Evolutionary conservation across 2,329 filamentous ascomycete species (phyloP), one percentile per base, ranked within the genome.

Genomic region (Penicillium aurantiogriseum): DNA sequence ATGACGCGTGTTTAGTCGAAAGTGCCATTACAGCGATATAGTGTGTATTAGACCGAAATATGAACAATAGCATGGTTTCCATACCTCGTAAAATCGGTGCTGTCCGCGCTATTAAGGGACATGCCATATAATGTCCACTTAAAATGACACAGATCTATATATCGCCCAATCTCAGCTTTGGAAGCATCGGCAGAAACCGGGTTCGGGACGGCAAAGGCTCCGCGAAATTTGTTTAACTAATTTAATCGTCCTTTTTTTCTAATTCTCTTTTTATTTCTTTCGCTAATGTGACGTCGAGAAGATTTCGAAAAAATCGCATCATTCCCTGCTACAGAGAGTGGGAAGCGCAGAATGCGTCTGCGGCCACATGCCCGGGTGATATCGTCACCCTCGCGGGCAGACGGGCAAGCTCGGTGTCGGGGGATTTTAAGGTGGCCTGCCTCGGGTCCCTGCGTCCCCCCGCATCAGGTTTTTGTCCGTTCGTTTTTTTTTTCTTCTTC

Each of bases 101-200:
- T 27, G 8, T n/a, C 23, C 8, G 9, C 9, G 0, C 23, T 27
- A 7, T 3, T 44, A 29, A 11, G 5, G 23, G 17, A 19, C 2
- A 11, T 4, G 5, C 23, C 8, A 42, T 17, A 17, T n/a, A 19
- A 19, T 45, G 29, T 29, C 25, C n/a, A 44, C 9, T 11, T 29
- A 2, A 21, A 31, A 47, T 17, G 45, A 36, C 31, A n/a, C 3
- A 47, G 19, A 47, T 47, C 29, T 47, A 47, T 35, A 35, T 17
- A 46, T 17, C n/a, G 19, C 13, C 29, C 11, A 23, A 35, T 35
- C 29, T 35, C 27, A 33, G 21, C 31, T 33, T 39, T 59, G 57
- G 54, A 48, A n/a, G 40, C 7, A 38, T 66, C 63, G 63, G 63
- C 57, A 51, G 40, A 66, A 65, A 59, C 54, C 63, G 63, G 63